A percentile compares a stretch with the other conserved stretches of the same genome.
phyloP scores from a whole-genome alignment of 768 basidiomycete species.

The Macrolepiota albuminosa region DNA sequence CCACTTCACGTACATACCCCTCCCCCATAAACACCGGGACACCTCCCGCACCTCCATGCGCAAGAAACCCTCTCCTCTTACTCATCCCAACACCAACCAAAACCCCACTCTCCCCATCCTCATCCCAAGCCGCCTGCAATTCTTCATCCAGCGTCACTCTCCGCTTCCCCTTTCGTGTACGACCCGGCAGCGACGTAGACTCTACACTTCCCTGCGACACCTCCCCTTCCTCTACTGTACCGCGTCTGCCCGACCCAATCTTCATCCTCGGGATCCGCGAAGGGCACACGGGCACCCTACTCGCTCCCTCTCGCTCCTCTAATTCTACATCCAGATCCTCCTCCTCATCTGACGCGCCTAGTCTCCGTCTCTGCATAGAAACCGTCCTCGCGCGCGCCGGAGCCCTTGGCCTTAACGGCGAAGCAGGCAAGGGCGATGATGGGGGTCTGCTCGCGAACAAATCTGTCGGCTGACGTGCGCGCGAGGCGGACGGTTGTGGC shows the following conservation, averaged over 20 bases:
- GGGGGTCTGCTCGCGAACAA: constrained; percentile 60
- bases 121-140: constrained; percentile 40
- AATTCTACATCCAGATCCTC: constrained; percentile 31
- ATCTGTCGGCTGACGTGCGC: constrained; percentile 15
- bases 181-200: constrained; percentile 6
- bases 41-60: constrained; percentile 73
- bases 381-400: constrained; percentile 40
- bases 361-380: constrained; percentile 1
- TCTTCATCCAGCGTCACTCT: constrained; percentile 68
- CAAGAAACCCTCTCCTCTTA: constrained; percentile 57
- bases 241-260: neutral
- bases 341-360: constrained; percentile 19
- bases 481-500: no score
- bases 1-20: constrained; percentile 59
- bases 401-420: constrained; percentile 53
- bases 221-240: neutral
- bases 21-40: constrained; percentile 65
- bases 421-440: constrained; percentile 58
- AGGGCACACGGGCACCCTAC: neutral
- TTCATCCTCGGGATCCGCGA: neutral
- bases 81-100: constrained; percentile 53
- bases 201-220: neutral
- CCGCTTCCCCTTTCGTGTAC: constrained; percentile 17
- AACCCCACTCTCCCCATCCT: constrained; percentile 41
- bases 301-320: constrained; percentile 6